Base-by-base conservation (phyloP, 2,329 filamentous ascomycete species). In the Lithohypha guttulata region DNA sequence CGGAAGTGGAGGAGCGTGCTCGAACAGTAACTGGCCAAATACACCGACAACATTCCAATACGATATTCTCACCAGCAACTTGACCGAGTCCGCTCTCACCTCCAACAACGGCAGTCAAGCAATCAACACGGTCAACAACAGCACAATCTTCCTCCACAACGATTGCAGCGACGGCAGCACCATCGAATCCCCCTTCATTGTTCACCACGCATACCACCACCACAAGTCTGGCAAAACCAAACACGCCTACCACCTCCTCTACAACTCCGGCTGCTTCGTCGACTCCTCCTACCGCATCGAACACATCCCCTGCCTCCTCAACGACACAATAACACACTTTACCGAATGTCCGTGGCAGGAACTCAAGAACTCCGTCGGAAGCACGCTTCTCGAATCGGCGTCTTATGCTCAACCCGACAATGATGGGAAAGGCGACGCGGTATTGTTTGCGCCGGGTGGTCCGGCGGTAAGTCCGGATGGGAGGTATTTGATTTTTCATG, bases 1-100 rank as follows among this genome's bases (percentile, higher is more conserved):
- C 19, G 55, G 59, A 19, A 49, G 51, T n/a, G 59, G 60, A 23
- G 62, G 62, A 6, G 48, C 51, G 8, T 63, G 60, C 42, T 34
- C 30, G 1, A 48, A 48, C 26, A 32, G 36, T n/a, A 34, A 40
- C 5, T 18, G 10, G 20, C 70, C 68, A 43, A 41, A 56, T 11
- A 46, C 50, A 2, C 59, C 59, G 0, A 43, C 56, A 4, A 34
- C 32, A 4, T 34, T 34, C 32, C 32, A 34, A 14, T 18, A 23
- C 32, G 8, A 9, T 1, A 49, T 54, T 8, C 28, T 49, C 4
- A 62, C 59, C 0, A 42, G 60, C 6, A 59, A 62, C 34, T 52
- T 52, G 15, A 52, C 61, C 3, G 36, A 4, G 8, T 14, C 23
- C 13, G 9, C 19, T 25, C 18, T n/a, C 15, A 10, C 19, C 5